These are phyloP conservation scores for Talaromyces sp. DNA, from an alignment of 2,329 filamentous ascomycete genomes.

Conservation along the genomic window DNA sequence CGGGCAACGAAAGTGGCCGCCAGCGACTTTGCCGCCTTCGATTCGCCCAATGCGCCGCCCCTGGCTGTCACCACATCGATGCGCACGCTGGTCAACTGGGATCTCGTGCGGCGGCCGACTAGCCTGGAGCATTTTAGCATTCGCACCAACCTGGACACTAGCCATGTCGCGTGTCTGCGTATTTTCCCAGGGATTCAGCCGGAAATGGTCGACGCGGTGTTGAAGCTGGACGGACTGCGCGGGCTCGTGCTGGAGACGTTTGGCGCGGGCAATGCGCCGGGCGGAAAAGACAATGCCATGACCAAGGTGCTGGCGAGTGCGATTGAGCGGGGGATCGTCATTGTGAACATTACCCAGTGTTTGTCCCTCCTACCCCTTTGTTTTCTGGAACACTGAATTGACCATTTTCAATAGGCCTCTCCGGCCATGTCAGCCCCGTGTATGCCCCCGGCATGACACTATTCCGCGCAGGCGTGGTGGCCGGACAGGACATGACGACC, in stretches of 20 bases:
- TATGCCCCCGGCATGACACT: conserved; percentile 73
- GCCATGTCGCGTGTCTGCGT: conserved; percentile 83
- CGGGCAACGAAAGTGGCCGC: conserved; percentile 83
- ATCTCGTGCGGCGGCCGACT: conserved; percentile 67
- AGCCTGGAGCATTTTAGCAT: conserved; percentile 69
- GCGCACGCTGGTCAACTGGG: conserved; percentile 76
- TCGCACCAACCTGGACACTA: conserved; percentile 70
- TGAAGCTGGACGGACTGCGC: conserved; percentile 68
- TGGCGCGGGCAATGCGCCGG: conserved; percentile 86
- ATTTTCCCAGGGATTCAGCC: conserved; percentile 90
- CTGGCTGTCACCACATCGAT: conserved; percentile 76
- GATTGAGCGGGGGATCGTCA: conserved; percentile 72
- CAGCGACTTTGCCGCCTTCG: conserved; percentile 80
- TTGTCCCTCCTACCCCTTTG: conserved; percentile 34
- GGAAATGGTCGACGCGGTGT: conserved; percentile 84
- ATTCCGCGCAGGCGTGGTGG: conserved; percentile 78
- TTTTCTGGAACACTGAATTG: neutral
- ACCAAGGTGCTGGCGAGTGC: conserved; percentile 72
- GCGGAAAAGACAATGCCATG: conserved; percentile 71
- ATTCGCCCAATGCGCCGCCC: conserved; percentile 77
- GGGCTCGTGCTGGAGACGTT: conserved; percentile 88
- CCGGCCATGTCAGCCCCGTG: conserved; percentile 69
- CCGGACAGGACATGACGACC: conserved; percentile 81
- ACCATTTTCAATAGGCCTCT: conserved; percentile 36
- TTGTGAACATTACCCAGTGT: conserved; percentile 92